Conservation (phyloP, 768 basidiomycete genomes). For the Xerocomellus dryophilus region DNA sequence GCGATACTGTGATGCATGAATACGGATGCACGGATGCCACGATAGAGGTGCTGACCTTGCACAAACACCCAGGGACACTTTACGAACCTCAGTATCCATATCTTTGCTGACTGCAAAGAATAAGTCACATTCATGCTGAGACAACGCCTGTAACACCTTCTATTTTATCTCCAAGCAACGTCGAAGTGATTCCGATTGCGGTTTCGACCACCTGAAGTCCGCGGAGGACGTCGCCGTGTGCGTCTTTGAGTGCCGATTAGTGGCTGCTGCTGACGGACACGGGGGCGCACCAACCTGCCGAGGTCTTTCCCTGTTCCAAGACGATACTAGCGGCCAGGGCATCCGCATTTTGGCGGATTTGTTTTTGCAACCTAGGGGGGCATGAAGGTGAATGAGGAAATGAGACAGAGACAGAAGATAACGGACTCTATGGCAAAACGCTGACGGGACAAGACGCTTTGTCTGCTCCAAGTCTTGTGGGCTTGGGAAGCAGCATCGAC, state of each 20-base stretch:
- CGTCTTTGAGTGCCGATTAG: slow-evolving; percentile 50
- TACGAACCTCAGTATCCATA: slow-evolving; percentile 91
- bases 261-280: background rate
- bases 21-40: background rate
- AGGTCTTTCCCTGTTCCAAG: slow-evolving; percentile 93
- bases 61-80: slow-evolving; percentile 84
- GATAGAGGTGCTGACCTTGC: slow-evolving; percentile 45
- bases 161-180: slow-evolving; percentile 85
- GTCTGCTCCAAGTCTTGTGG: slow-evolving; percentile 84
- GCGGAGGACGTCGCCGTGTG: slow-evolving; percentile 90
- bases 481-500: slow-evolving; percentile 81
- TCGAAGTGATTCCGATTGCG: slow-evolving; percentile 77
- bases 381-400: slow-evolving; percentile 2
- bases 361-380: slow-evolving; percentile 70
- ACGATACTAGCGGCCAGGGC: slow-evolving; percentile 87
- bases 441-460: slow-evolving; percentile 83
- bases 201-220: slow-evolving; percentile 88
- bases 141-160: slow-evolving; percentile 56
- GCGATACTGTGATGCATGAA: slow-evolving; percentile 48
- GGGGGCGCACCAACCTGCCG: slow-evolving; percentile 53
- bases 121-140: slow-evolving; percentile 15
- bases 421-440: slow-evolving; percentile 84
- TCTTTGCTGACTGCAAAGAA: slow-evolving; percentile 72
- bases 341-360: slow-evolving; percentile 82
- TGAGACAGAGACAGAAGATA: background rate